phyloP scores from a whole-genome alignment of 2,329 filamentous ascomycete species.

The Spiromastix sp. region DNA sequence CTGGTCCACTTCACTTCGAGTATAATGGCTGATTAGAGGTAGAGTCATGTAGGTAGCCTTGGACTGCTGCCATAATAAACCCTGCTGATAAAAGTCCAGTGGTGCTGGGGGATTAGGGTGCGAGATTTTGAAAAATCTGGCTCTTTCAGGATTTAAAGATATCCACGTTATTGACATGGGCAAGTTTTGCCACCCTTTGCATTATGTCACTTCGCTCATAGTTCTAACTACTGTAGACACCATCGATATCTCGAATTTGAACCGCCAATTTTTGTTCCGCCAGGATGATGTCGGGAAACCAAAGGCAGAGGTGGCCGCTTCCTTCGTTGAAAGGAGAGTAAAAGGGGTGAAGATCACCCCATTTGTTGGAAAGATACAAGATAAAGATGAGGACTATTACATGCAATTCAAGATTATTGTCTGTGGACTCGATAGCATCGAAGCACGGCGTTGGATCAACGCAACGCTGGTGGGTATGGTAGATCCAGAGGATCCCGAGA shows the following conservation, averaged over 20 bases:
- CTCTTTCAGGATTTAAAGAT: constrained; percentile 87
- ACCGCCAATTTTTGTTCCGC: constrained; percentile 94
- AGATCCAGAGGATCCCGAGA: constrained; percentile 70
- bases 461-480: constrained; percentile 85
- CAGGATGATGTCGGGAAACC: constrained; percentile 81
- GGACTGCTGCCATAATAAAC: background rate
- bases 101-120: constrained; percentile 91
- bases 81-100: constrained; percentile 35
- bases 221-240: constrained; percentile 54
- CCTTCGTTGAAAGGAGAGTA: constrained; percentile 81
- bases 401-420: constrained; percentile 92
- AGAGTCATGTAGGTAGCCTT: constrained; percentile 25
- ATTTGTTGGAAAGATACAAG: constrained; percentile 90
- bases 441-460: constrained; percentile 98
- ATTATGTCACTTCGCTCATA: no score
- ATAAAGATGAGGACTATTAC: constrained; percentile 93
- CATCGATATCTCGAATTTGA: constrained; percentile 96
- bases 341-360: constrained; percentile 87
- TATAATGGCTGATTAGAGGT: constrained; percentile 3
- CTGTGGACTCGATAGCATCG: constrained; percentile 92
- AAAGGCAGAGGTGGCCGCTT: constrained; percentile 87
- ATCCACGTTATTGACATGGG: constrained; percentile 99
- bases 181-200: constrained; percentile 27
- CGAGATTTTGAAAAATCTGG: constrained; percentile 92
- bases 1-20: constrained; percentile 3